Evolutionary conservation across 2,329 filamentous ascomycete genomes (phyloP), one percentile per base, ranked within the genome.

Genomic region (Thelonectria discophora): DNA sequence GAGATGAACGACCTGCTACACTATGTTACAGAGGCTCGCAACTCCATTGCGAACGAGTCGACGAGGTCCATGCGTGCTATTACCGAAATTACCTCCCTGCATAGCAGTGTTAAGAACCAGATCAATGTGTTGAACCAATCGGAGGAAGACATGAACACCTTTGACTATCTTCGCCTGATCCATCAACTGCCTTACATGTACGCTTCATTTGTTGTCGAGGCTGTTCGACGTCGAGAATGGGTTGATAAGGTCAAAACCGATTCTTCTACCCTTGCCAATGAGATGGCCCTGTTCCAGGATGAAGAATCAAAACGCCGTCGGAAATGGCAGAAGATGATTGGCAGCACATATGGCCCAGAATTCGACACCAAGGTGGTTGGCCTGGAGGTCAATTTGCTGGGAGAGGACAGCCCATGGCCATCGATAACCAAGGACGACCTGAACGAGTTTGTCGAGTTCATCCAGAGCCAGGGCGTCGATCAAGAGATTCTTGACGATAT

Each of bases 221-320:
- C 93, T 15, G 87, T 97, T 42, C 87, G 92, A 59, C 89, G 95
- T 20, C 89, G 89, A 34, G 94, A 97, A 77, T 99, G 95, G 94
- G 88, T 87, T 12, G 92, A 97, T 54, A 97, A 97, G 77, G 90
- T 98, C 76, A 92, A 90, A 73, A 85, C 87, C 2, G 95, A 98
- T 71, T 95, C 94, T 1, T 89, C 91, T 2, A 92, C 90, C 0
- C 80, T 99, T 24, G 93, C 93, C 24, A 96, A 98, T 74, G 94
- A 98, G 73, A 92, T 98, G 85, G 92, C 93, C 2, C 82, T 92
- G 1, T 94, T 96, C 65, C 92, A 95, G 72, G 94, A 97, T 63
- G 95, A 98, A 76, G 95, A 99, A 75, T 86, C 92, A 52, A 93
- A 94, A 70, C 85, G 95, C 53, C 86, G 95, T 47, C 91, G 90